A percentile compares a stretch with the other conserved stretches of the same genome.
These are phyloP conservation scores for Lactarius hatsudake DNA, from an alignment of 768 basidiomycete genomes.

Conservation along the genomic window DNA sequence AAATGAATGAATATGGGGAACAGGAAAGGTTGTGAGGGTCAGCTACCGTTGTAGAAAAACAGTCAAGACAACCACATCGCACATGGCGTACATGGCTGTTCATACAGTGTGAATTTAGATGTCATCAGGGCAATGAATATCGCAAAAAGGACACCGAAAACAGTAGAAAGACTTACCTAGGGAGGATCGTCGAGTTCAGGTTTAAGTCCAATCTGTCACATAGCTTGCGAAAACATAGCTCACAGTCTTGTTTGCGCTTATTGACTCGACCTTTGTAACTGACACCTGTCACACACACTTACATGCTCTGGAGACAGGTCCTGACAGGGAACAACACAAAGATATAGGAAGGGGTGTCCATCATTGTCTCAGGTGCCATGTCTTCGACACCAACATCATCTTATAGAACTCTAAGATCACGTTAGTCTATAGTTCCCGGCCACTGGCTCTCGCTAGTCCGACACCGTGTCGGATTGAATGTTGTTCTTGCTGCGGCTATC, in stretches of 20 bases:
- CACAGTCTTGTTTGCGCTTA: constrained; percentile 3
- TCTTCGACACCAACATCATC: constrained; percentile 33
- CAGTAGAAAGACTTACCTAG: constrained; percentile 12
- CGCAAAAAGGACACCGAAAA: not conserved
- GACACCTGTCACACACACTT: constrained; percentile 29
- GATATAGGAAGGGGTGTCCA: constrained; percentile 70
- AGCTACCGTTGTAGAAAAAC: constrained; percentile 84
- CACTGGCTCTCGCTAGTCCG: constrained; percentile 43
- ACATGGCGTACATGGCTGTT: constrained; percentile 42
- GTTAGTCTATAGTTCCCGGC: not conserved
- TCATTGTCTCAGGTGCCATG: constrained; percentile 46
- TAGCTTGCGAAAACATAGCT: not conserved
- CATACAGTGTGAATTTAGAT: constrained; percentile 75
- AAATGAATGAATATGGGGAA: not conserved
- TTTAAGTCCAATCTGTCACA: not conserved
- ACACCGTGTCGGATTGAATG: constrained; percentile 63
- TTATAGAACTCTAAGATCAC: constrained; percentile 29
- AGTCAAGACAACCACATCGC: constrained; percentile 48
- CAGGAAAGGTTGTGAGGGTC: constrained; percentile 40
- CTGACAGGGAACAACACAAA: constrained; percentile 64
- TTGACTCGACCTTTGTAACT: not conserved
- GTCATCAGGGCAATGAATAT: constrained; percentile 46
- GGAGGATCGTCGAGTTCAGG: not conserved
- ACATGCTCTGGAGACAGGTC: constrained; percentile 72
- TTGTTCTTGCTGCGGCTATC: constrained; percentile 79